Evolutionary conservation across 2,329 filamentous ascomycete species (phyloP).

Genomic region (Paradendryphiella salina): DNA sequence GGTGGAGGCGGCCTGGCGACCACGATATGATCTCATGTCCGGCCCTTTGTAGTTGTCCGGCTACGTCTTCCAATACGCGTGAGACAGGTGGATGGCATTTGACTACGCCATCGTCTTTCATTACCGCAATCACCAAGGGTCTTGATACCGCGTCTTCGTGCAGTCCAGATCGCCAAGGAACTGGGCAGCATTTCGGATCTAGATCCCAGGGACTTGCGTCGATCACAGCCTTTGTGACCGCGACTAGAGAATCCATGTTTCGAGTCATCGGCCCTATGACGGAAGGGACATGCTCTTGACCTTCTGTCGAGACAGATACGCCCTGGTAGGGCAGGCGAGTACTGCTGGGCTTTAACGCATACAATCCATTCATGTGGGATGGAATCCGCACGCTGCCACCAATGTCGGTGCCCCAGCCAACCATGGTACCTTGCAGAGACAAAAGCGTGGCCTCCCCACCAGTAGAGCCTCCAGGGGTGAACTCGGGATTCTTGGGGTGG

Average conservation of each 20-base stretch:
- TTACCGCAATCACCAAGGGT: conserved; percentile 56
- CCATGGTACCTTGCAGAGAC: conserved; percentile 56
- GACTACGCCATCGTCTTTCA: conserved; percentile 59
- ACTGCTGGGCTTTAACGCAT: conserved; percentile 59
- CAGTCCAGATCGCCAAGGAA: conserved; percentile 57
- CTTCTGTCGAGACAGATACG: conserved; percentile 63
- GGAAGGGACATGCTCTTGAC: conserved; percentile 67
- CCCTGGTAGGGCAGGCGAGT: conserved; percentile 61
- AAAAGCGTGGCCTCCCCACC: conserved; percentile 64
- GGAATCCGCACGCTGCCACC: conserved; percentile 63
- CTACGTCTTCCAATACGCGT: conserved; percentile 50
- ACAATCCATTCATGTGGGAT: conserved; percentile 62
- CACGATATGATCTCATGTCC: conserved; percentile 62
- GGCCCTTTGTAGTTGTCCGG: conserved; percentile 46
- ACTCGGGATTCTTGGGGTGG: conserved; percentile 60
- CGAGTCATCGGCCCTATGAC: conserved; percentile 64
- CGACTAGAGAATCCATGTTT: conserved; percentile 55
- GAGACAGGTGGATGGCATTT: conserved; percentile 58
- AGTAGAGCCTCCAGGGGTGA: conserved; percentile 61
- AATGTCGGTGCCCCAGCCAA: conserved; percentile 62
- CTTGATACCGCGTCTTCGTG: conserved; percentile 50
- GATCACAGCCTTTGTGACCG: conserved; percentile 55
- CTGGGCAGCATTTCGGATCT: conserved; percentile 58
- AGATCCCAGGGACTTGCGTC: conserved; percentile 56
- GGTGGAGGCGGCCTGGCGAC: conserved; percentile 55